Conservation (phyloP, 1,139 yeast genomes). For the Chernovozyma aurita region DNA sequence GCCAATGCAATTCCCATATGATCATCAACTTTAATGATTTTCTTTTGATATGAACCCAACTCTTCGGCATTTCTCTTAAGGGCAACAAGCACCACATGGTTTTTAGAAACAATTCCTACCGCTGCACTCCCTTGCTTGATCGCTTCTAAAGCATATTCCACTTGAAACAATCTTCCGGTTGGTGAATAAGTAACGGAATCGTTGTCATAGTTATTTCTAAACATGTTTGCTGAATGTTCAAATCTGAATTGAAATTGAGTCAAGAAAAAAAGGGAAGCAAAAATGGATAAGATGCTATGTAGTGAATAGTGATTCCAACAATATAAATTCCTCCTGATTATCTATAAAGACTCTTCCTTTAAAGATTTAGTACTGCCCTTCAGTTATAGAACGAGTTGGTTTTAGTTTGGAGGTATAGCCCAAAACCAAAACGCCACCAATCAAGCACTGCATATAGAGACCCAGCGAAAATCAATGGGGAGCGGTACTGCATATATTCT, state of each 20-base stretch:
- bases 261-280: not conserved
- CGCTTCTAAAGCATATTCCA: conserved; percentile 94
- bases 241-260: not conserved
- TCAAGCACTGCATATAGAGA: too few species aligned
- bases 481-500: too few species aligned
- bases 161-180: conserved; percentile 92
- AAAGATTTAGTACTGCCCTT: too few species aligned
- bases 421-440: too few species aligned
- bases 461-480: too few species aligned
- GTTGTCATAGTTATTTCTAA: conserved; percentile 97
- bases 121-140: conserved; percentile 98
- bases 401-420: too few species aligned
- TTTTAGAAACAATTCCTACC: conserved; percentile 83
- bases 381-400: too few species aligned
- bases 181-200: conserved; percentile 97
- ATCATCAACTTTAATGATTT: conserved; percentile 83
- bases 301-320: too few species aligned
- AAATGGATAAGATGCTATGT: too few species aligned
- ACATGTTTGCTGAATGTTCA: conserved; percentile 51
- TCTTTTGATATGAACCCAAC: conserved; percentile 93
- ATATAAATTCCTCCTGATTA: too few species aligned
- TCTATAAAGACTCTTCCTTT: too few species aligned
- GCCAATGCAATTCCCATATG: conserved; percentile 95
- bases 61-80: conserved; percentile 95
- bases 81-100: conserved; percentile 88